Evolutionary conservation across 2,329 filamentous ascomycete species (phyloP).

Genomic region (Pseudogymnoascus sp.): DNA sequence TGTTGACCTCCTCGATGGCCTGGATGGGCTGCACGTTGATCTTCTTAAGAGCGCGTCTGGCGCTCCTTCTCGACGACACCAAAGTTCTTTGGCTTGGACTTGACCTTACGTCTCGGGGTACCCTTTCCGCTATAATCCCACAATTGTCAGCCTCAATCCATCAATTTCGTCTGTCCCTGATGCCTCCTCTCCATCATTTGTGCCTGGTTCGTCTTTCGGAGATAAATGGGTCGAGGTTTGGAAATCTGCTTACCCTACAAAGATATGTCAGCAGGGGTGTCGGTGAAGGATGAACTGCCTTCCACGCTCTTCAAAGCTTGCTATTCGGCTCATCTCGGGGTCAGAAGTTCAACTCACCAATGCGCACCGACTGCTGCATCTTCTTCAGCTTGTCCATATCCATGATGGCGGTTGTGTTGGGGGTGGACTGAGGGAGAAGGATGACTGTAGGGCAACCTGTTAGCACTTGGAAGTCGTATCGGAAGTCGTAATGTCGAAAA

Average conservation of each 20-base stretch:
- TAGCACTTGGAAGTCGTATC: constrained; percentile 13
- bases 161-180: constrained; percentile 6
- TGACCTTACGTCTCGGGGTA: constrained; percentile 94
- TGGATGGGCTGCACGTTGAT: constrained; percentile 99
- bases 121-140: constrained; percentile 70
- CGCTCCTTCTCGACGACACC: constrained; percentile 99
- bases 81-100: constrained; percentile 90
- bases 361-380: constrained; percentile 58
- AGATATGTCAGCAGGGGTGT: constrained; percentile 9
- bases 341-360: constrained; percentile 23
- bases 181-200: not conserved
- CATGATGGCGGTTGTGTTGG: constrained; percentile 42
- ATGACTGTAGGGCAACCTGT: constrained; percentile 13
- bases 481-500: constrained; percentile 12
- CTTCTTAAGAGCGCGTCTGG: constrained; percentile 94
- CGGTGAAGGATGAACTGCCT: not conserved
- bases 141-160: constrained; percentile 24
- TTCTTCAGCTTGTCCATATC: constrained; percentile 61
- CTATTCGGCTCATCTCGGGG: not conserved
- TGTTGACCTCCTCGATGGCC: constrained; percentile 99
- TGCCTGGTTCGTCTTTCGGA: constrained; percentile 3
- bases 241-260: constrained; percentile 10
- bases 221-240: not conserved
- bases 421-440: constrained; percentile 22
- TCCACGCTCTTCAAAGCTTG: not conserved